Base-by-base conservation (phyloP, 257 asterid genomes). In the Echites panduratus region DNA sequence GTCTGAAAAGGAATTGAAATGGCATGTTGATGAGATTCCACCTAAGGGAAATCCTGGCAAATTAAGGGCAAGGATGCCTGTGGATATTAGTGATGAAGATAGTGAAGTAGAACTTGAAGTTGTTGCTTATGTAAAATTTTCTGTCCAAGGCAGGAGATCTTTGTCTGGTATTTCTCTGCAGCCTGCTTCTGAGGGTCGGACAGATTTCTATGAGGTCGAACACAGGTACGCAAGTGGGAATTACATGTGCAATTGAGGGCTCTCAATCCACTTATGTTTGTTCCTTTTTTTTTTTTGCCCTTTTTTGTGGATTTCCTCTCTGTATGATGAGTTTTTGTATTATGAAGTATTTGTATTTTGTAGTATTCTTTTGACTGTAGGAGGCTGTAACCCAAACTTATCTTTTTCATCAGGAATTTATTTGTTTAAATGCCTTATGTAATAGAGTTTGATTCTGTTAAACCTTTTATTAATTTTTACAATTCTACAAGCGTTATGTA, bases 21-120 rank as follows among this genome's bases (percentile, higher is more conserved):
- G 99, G 99, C 91, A 85, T 80, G 79, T 94, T 71, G 95, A 85
- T 76, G 97, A 94, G 89, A 83, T 94, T 72, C 97, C 97, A 4
- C 73, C 79, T 71, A 91, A 83, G 88, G 95, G 88, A 20, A 79
- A 83, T 77, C 99, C 99, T 40, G 97, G 88, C 68, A 87, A 90
- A 77, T 81, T 94, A 82, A 89, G 91, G 80, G 99, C 83, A 16
- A 87, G 99, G 79, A 88, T 91, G 91, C 95, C 97, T 12, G 83
- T 91, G 63, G 97, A 94, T 69, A 86, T 89, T 72, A 81, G 76
- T 13, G 97, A 88, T 66, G 97, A 91, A 70, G 96, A 86, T 78
- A 92, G 83, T 79, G 96, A 85, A 24, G 78, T 86, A 38, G 96
- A 91, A 71, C 89, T 94, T 67, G 97, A 91, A 77, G 88, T 88